Evolutionary conservation across 805 yeast species (phyloP), one percentile per base, ranked within the genome.

Genomic region (Metschnikowia orientalis): DNA sequence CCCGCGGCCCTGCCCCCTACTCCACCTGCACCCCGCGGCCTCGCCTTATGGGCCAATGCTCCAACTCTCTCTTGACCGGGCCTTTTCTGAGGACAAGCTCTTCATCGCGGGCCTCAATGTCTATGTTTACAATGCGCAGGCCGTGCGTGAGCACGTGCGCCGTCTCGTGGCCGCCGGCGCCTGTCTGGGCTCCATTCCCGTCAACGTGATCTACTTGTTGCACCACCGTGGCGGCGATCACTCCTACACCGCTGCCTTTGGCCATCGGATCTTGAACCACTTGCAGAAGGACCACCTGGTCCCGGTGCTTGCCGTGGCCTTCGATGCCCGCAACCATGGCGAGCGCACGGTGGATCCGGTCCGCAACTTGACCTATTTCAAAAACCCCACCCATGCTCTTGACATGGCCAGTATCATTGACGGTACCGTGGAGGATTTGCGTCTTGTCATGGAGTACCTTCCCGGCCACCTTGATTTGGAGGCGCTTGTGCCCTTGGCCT

Each of bases 311-410:
- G 69, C 70, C 27, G 72, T 73, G 8, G 59, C 74, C 0, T 72
- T 71, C 41, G 83, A 77, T 45, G 48, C 57, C 38, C 61, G 79
- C 20, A 77, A 77, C 50, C 83, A 77, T 45, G 82, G 84, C 3
- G 56, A 55, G 14, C 56, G 83, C 21, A 32, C 45, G 7, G 51
- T 71, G 4, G 60, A 63, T 26, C 47, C 39, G 4, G 18, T 19
- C 10, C 50, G 54, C 22, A 76, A 73, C 50, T 32, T 45, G 3
- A 56, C 57, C 14, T 41, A 37, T 1, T 47, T 47, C 3, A 77
- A 77, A 3, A 75, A 76, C 47, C 41, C 40, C 10, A 53, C 62
- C n/a, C 81, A 77, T 45, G 78, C 67, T 1, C 44, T 57, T 35
- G 78, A 76, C 44, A 59, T 77, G 73, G 45, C 63, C 18, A 58